Evolutionary conservation across 768 basidiomycete species (phyloP).

Genomic region (Boletus subcaerulescens): DNA sequence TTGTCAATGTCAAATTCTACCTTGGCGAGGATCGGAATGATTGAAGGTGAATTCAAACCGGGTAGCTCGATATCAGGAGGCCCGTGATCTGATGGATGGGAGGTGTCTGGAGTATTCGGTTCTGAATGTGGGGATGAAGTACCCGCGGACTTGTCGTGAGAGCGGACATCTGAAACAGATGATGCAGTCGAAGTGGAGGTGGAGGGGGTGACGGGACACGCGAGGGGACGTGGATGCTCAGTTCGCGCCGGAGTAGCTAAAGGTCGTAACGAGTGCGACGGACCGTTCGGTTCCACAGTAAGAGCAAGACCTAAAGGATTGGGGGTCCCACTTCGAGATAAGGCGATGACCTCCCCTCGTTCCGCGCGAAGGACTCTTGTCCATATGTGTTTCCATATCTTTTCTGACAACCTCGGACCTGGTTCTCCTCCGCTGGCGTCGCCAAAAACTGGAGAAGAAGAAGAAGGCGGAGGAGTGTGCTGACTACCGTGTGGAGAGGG

Average conservation of each 20-base stretch:
- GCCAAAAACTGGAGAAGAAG: slow-evolving; percentile 12
- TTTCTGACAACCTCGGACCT: slow-evolving; percentile 83
- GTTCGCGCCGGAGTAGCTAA: slow-evolving; percentile 43
- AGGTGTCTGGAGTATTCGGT: slow-evolving; percentile 56
- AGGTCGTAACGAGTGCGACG: slow-evolving; percentile 40
- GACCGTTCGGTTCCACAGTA: slow-evolving; percentile 34
- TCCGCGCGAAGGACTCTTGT: slow-evolving; percentile 64
- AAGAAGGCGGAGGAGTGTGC: slow-evolving; percentile 15
- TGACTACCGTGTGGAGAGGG: slow-evolving; percentile 25
- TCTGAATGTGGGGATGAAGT: slow-evolving; percentile 43
- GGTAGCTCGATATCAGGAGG: slow-evolving; percentile 60
- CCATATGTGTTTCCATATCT: slow-evolving; percentile 90
- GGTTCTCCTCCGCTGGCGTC: slow-evolving; percentile 47
- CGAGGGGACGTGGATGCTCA: slow-evolving; percentile 37
- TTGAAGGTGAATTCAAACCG: slow-evolving; percentile 57
- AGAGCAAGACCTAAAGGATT: slow-evolving; percentile 46
- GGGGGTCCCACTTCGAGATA: slow-evolving; percentile 35
- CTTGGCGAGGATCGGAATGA: slow-evolving; percentile 86
- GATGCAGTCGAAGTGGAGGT: slow-evolving; percentile 49
- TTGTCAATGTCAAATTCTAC: slow-evolving; percentile 94
- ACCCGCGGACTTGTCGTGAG: slow-evolving; percentile 46
- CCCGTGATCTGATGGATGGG: slow-evolving; percentile 36
- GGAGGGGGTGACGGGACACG: slow-evolving; percentile 36
- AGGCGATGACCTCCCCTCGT: slow-evolving; percentile 38
- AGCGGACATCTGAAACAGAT: slow-evolving; percentile 47